Evolutionary conservation across 148 eudicot species (phyloP).

Genomic region (Rhododendron ovatum): DNA sequence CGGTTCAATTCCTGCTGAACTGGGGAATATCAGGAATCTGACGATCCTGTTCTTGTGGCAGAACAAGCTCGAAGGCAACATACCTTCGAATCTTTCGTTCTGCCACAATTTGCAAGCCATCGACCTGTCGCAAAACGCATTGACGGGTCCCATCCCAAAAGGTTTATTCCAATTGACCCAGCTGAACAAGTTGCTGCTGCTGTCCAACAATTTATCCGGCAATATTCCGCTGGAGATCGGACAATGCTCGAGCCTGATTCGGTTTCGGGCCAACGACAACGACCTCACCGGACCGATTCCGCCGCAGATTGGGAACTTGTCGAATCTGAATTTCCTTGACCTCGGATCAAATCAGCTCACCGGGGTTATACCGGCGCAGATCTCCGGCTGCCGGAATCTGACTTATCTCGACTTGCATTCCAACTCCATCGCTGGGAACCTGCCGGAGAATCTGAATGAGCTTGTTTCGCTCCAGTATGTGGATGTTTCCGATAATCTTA

Average conservation of each 20-base stretch:
- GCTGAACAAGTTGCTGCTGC: slow-evolving; percentile 59
- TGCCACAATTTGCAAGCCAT: slow-evolving; percentile 60
- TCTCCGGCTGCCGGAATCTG: slow-evolving; percentile 70
- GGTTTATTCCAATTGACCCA: slow-evolving; percentile 60
- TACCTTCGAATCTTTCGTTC: slow-evolving; percentile 48
- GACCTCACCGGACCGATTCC: slow-evolving; percentile 64
- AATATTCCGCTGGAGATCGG: slow-evolving; percentile 64
- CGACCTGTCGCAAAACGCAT: slow-evolving; percentile 61
- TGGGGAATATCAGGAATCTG: slow-evolving; percentile 57
- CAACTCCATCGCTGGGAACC: slow-evolving; percentile 56
- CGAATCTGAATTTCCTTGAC: slow-evolving; percentile 67
- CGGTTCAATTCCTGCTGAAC: slow-evolving; percentile 65
- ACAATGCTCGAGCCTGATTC: slow-evolving; percentile 58
- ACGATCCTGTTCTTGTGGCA: slow-evolving; percentile 71
- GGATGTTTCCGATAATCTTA: slow-evolving; percentile 66
- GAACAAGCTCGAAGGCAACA: slow-evolving; percentile 67
- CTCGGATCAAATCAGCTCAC: slow-evolving; percentile 63
- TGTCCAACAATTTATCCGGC: slow-evolving; percentile 78
- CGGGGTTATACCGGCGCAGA: slow-evolving; percentile 60
- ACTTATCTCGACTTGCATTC: slow-evolving; percentile 81
- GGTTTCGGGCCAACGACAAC: slow-evolving; percentile 67
- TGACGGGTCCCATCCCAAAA: slow-evolving; percentile 67
- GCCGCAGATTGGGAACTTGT: slow-evolving; percentile 57
- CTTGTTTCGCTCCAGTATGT: slow-evolving; percentile 57
- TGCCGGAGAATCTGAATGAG: slow-evolving; percentile 46